phyloP scores from a whole-genome alignment of 345 rosid species.

The Lepidium africanum region DNA sequence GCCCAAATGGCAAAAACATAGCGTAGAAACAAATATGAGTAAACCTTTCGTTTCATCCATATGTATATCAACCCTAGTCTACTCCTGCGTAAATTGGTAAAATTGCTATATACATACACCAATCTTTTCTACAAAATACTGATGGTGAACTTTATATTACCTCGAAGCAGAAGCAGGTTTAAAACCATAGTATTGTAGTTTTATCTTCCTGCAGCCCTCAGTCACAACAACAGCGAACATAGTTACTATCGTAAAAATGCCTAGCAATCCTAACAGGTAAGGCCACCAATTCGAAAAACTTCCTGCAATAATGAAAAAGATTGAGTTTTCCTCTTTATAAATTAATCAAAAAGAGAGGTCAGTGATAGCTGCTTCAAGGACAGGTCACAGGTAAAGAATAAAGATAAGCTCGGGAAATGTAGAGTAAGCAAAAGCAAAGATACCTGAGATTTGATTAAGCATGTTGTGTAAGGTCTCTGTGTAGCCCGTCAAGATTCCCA shows the following conservation, averaged over 20 bases:
- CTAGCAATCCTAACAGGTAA: constrained; percentile 55
- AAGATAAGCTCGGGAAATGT: not conserved
- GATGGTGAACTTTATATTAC: constrained; percentile 29
- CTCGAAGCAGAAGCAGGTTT: constrained; percentile 88
- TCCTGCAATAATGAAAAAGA: constrained; percentile 38
- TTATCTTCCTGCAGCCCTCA: constrained; percentile 95
- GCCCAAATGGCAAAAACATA: constrained; percentile 28
- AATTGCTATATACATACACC: not conserved
- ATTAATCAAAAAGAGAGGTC: not conserved
- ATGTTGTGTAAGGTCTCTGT: constrained; percentile 85
- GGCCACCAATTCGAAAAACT: constrained; percentile 71
- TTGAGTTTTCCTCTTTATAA: not conserved
- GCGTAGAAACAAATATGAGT: constrained; percentile 1
- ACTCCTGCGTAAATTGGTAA: not conserved
- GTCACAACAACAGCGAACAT: constrained; percentile 96
- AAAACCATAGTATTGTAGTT: constrained; percentile 89
- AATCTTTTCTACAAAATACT: not conserved
- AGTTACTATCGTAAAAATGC: constrained; percentile 68
- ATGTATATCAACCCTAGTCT: not conserved
- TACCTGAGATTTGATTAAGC: constrained; percentile 83
- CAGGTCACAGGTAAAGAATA: not conserved
- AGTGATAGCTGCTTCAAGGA: not conserved
- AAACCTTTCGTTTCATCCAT: not conserved
- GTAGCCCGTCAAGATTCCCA: constrained; percentile 93
- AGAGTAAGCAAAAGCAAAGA: constrained; percentile 8